Base-by-base conservation (phyloP, 768 basidiomycete species). In the Hygrocybe coccinea region DNA sequence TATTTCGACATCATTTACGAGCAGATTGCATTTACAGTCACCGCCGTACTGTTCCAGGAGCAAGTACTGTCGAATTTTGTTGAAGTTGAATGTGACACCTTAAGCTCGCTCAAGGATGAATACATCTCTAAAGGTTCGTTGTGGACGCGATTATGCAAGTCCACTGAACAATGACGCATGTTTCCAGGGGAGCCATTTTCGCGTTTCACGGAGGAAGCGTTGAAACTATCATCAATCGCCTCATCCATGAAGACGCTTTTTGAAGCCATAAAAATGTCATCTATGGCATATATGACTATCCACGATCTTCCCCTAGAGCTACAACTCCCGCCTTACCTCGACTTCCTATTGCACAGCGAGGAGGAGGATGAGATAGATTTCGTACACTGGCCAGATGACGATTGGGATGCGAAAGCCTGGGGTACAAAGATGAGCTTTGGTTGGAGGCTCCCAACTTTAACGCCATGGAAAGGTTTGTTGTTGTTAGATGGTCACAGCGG, bases 401-500 rank as follows among this genome's bases (percentile, higher is more conserved):
- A 81, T 39, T 79, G 76, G 39, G 74, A 76, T 36, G 62, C 64
- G 5, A 71, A 74, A 45, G 70, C 71, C 6, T 89, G 90, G 89
- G 87, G 85, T 15, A 77, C 75, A 36, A 85, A 86, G 52, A 76
- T 89, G 68, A 76, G 77, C 61, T 74, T 83, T 54, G 89, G 89
- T 2, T 91, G 87, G 87, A 77, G 78, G 45, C 73, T 92, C 2
- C 84, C 88, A 8, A 72, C 80, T 15, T 77, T 97, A 21, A 77
- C 83, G 14, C 95, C 95, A 5, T 98, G 95, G 95, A 97, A 97
- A 65, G 88, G 91, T 19, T 67, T 98, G 14, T 71, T 98, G 5
- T 78, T 93, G 14, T 65, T 95, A 14, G 87, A 91, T 51, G 80
- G 62, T 34, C 74, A 78, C 14, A 76, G 77, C 14, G 80, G 77